Evolutionary conservation across 768 basidiomycete genomes (phyloP).

Genomic region (Pulveroboletus ravenelii): DNA sequence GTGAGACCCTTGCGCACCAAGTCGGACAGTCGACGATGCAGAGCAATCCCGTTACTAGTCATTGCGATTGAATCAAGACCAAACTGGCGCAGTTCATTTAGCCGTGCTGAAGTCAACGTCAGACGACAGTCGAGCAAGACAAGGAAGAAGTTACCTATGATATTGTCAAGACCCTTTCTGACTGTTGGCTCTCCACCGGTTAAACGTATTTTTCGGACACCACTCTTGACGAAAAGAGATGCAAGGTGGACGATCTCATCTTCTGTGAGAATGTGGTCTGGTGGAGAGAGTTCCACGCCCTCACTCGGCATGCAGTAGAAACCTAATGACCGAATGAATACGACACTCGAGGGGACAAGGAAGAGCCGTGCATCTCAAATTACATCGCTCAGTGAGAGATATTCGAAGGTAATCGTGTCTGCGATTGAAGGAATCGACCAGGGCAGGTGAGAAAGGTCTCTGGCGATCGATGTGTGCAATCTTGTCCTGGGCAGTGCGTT

Average conservation of each 20-base stretch:
- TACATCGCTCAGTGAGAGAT: conserved; percentile 82
- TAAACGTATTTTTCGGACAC: conserved; percentile 82
- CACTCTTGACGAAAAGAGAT: conserved; percentile 70
- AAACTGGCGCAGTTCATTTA: conserved; percentile 54
- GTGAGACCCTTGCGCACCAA: conserved; percentile 70
- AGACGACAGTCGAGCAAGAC: not conserved
- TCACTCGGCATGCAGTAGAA: conserved; percentile 91
- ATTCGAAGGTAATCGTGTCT: conserved; percentile 86
- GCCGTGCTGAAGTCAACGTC: conserved; percentile 39
- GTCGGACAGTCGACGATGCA: conserved; percentile 67
- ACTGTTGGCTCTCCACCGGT: conserved; percentile 89
- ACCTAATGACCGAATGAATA: conserved; percentile 39
- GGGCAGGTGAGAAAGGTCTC: conserved; percentile 44
- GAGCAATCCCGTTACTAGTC: conserved; percentile 78
- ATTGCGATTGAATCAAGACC: conserved; percentile 77
- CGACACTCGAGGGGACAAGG: not conserved
- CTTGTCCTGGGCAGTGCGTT: conserved; percentile 38
- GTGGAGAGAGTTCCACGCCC: conserved; percentile 72
- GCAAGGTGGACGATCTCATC: conserved; percentile 73
- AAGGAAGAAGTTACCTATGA: conserved; percentile 51
- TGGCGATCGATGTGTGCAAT: conserved; percentile 51
- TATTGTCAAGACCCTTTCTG: conserved; percentile 64
- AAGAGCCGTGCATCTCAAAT: conserved; percentile 63
- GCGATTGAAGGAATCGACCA: conserved; percentile 64
- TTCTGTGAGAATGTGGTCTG: conserved; percentile 63